Percentiles rank a stretch among this genome's conserved stretches.
Evolutionary conservation across 140 eudicot species (phyloP).

Genomic region (Anethum foeniculum): DNA sequence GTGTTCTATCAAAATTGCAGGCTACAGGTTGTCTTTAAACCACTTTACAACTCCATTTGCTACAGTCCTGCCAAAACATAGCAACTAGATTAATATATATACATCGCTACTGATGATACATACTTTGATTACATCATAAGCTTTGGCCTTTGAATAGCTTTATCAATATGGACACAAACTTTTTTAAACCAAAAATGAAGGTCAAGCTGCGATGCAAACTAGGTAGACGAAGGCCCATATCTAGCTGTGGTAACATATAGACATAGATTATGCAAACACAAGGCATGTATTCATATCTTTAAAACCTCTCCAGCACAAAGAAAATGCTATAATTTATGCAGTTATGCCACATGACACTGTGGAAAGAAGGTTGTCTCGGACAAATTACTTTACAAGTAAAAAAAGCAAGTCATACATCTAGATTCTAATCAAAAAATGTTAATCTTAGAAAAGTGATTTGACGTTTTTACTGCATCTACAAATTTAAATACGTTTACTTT

Average conservation of each 20-base stretch:
- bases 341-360: neutral
- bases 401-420: neutral
- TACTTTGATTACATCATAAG: neutral
- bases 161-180: neutral
- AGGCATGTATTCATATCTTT: neutral
- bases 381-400: neutral
- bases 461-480: neutral
- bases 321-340: neutral
- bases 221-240: neutral
- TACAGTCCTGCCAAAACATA: slow-evolving; percentile 50
- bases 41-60: slow-evolving; percentile 82
- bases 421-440: neutral
- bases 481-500: neutral
- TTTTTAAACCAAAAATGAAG: neutral
- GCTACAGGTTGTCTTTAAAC: slow-evolving; percentile 77
- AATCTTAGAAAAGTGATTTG: neutral
- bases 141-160: neutral
- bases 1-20: slow-evolving; percentile 1
- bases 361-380: neutral
- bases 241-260: neutral
- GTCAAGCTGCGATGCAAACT: neutral
- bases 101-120: neutral
- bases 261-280: neutral
- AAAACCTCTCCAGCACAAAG: neutral
- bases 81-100: neutral